Percentiles rank a stretch among this genome's conserved stretches.
Conservation (phyloP, 495 filamentous ascomycete species). For the Neurospora sp. region DNA sequence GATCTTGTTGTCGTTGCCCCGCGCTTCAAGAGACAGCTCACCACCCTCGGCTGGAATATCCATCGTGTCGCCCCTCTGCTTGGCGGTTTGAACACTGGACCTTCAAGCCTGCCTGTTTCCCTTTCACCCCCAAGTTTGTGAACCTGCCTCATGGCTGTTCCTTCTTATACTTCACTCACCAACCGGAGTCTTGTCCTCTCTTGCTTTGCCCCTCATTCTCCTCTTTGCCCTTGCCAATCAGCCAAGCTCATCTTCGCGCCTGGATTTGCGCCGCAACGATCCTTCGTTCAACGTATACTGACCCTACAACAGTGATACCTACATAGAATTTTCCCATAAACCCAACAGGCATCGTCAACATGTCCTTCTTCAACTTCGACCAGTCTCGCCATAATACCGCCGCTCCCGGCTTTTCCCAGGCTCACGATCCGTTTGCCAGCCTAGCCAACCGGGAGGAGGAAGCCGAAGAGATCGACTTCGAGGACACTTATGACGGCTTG, state of each 20-base stretch:
- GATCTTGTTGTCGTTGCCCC: not conserved
- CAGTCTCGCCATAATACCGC: constrained; percentile 47
- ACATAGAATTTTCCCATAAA: not conserved
- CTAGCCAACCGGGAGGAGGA: constrained; percentile 62
- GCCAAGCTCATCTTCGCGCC: not conserved
- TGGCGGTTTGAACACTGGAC: not conserved
- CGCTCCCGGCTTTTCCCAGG: constrained; percentile 67
- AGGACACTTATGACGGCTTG: constrained; percentile 95
- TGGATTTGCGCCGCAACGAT: not conserved
- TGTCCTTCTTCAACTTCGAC: constrained; percentile 78
- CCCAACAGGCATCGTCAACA: constrained; percentile 4
- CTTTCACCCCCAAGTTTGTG: not conserved
- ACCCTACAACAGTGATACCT: not conserved
- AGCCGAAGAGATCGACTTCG: constrained; percentile 81
- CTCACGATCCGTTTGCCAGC: constrained; percentile 81
- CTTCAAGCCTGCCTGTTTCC: not conserved
- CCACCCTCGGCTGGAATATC: not conserved
- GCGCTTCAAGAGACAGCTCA: not conserved
- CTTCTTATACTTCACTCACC: not conserved
- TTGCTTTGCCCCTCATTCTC: not conserved
- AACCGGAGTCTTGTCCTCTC: not conserved
- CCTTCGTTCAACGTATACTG: not conserved
- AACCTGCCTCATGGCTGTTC: not conserved
- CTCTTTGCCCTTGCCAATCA: not conserved
- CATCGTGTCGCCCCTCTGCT: not conserved